Conservation (phyloP, 179 eudicot species). For the Actinidia arguta region DNA sequence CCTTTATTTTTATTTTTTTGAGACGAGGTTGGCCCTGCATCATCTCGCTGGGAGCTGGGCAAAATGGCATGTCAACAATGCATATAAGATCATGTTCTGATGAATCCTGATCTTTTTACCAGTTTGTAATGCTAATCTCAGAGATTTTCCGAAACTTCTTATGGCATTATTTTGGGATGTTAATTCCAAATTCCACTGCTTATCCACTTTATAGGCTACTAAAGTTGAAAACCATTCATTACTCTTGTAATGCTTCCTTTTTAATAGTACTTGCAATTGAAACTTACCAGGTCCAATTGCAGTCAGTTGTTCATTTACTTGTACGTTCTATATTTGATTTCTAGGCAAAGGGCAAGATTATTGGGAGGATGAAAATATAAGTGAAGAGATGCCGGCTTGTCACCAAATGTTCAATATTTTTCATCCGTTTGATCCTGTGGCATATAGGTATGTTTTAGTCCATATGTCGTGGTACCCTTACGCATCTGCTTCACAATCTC, state of each 20-base stretch:
- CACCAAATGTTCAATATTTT: conserved; percentile 92
- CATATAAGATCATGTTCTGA: neutral
- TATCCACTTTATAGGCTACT: neutral
- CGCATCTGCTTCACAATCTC: neutral
- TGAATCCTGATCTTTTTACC: neutral
- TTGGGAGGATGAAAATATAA: conserved; percentile 86
- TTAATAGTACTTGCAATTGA: neutral
- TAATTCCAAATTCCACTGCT: neutral
- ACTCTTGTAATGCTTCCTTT: neutral
- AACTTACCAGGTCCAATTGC: neutral
- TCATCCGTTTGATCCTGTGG: conserved; percentile 99
- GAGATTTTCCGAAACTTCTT: neutral
- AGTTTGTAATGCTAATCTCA: neutral
- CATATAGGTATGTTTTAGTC: conserved; percentile 69
- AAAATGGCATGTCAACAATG: no score
- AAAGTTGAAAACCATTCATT: neutral
- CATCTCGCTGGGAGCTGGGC: no score
- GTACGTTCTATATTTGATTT: conserved; percentile 10
- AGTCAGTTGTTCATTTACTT: neutral
- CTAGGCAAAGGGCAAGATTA: conserved; percentile 85
- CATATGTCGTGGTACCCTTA: neutral
- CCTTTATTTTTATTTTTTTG: no score
- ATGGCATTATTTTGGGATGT: neutral
- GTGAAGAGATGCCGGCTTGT: conserved; percentile 97
- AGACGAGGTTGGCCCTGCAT: no score